Evolutionary conservation across 2,329 filamentous ascomycete species (phyloP), one percentile per base, ranked within the genome.

Genomic region (Trichophaea hybrida): DNA sequence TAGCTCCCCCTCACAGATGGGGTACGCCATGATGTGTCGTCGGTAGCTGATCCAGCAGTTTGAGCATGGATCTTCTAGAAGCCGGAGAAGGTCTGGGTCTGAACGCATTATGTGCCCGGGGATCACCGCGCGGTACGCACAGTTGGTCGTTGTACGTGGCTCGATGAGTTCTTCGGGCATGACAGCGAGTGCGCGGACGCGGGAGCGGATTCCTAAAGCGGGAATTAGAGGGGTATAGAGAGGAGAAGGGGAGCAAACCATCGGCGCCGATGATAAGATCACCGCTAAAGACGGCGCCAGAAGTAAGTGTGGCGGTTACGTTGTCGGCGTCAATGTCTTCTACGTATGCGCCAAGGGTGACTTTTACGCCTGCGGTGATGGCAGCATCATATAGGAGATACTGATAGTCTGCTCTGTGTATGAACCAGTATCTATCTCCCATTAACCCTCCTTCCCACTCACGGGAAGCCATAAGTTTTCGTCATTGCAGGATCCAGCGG

Each of bases 61-160:
- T 13, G 59, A 58, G 24, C 50, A 48, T 8, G 58, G 52, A 12
- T 58, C 78, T n/a, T 79, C 68, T 75, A 79, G 78, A 63, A 78
- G 77, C 62, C 78, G 74, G 4, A 79, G 74, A 40, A 75, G 0
- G 73, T 63, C 57, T 17, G 60, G 73, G 59, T 75, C 70, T 46
- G 75, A 72, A 4, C 70, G 70, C 69, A 79, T 75, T 52, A 76
- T 72, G 37, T 75, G 70, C 1, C 74, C 73, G 4, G 72, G 72
- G 12, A 80, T 68, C 6, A 77, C 70, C 43, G 80, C 72, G 2
- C 79, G 75, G 67, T 79, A 81, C 2, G 78, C 78, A 40, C 79
- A 68, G 66, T 81, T 54, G 6, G 51, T 54, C 17, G 8, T 69
- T 7, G 6, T 57, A n/a, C 6, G 77, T 67, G 8, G 80, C 70